Evolutionary conservation across 768 basidiomycete species (phyloP).

Genomic region (Gymnopilus junonius): DNA sequence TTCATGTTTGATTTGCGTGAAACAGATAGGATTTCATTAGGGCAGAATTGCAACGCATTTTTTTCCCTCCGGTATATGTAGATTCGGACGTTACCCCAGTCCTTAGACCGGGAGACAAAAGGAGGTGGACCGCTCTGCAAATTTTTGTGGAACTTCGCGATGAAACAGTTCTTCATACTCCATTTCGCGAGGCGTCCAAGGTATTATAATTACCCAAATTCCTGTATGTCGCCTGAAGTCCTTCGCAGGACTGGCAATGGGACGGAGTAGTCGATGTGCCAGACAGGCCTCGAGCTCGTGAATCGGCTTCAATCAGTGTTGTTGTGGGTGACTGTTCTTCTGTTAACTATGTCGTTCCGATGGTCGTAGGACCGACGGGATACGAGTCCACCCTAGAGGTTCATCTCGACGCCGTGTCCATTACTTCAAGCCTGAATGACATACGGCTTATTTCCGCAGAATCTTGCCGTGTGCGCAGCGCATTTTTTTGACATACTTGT

Average conservation of each 20-base stretch:
- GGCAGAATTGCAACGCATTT: conserved; percentile 74
- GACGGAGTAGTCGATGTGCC: conserved; percentile 62
- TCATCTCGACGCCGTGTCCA: conserved; percentile 76
- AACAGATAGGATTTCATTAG: conserved; percentile 38
- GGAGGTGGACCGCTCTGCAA: conserved; percentile 83
- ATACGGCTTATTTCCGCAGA: conserved; percentile 78
- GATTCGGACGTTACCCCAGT: conserved; percentile 57
- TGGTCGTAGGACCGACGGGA: conserved; percentile 73
- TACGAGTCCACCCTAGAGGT: conserved; percentile 83
- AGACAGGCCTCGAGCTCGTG: conserved; percentile 56
- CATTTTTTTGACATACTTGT: background rate
- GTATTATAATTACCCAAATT: conserved; percentile 34
- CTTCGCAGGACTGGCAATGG: conserved; percentile 87
- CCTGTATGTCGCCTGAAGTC: background rate
- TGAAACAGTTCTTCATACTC: conserved; percentile 79
- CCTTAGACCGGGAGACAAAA: conserved; percentile 76
- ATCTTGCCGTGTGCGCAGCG: conserved; percentile 66
- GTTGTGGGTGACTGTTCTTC: conserved; percentile 82
- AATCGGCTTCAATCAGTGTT: conserved; percentile 75
- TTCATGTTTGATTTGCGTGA: background rate
- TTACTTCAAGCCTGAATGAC: conserved; percentile 89
- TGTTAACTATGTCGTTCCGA: conserved; percentile 82
- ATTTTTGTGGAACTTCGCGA: conserved; percentile 83
- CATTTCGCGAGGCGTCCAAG: conserved; percentile 92
- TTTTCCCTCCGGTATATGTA: conserved; percentile 84